Base-by-base conservation (phyloP, 192 early-diverging fungal species). In the Coemansia sp. region DNA sequence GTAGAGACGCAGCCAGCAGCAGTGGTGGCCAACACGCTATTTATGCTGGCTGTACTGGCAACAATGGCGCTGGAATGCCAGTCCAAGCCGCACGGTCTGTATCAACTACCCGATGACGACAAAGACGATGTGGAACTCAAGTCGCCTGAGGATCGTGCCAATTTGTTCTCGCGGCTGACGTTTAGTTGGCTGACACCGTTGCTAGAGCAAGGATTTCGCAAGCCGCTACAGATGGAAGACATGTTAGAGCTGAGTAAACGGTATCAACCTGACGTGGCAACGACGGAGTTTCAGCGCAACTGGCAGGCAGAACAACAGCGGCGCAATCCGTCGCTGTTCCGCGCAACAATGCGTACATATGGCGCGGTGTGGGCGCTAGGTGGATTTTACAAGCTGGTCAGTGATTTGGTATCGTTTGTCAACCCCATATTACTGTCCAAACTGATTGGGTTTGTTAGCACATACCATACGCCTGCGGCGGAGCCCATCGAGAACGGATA, bases 171-270 rank as follows among this genome's bases (percentile, higher is more conserved):
- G 27, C 84, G 82, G 9, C 61, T 94, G 1, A 87, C 89, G 3
- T 98, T 97, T 74, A 78, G 86, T 27, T 98, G 96, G 96, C 90
- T 98, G 86, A 88, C 89, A 47, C 85, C 87, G 16, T 63, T 97
- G 59, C 91, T 98, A 77, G 87, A 88, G 49, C 71, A 88, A 38
- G 94, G 94, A 3, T 88, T 85, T 59, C 63, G 74, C 26, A 92
- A 92, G 66, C 89, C 87, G 38, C 80, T 95, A 56, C 82, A 85
- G 22, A 84, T 89, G 73, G 87, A 90, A 35, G 94, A 98, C 74
- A 75, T 93, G 19, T 93, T 87, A 87, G 82, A 83, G 23, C 78
- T 98, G 54, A 67, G 84, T 18, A 65, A 50, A 12, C 71, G 85
- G 32, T 90, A 93, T 71, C 76, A 82, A 32, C 87, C 95, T 16